phyloP scores from a whole-genome alignment of 352 stramenopile species.

The Phytophthora citrophthora region DNA sequence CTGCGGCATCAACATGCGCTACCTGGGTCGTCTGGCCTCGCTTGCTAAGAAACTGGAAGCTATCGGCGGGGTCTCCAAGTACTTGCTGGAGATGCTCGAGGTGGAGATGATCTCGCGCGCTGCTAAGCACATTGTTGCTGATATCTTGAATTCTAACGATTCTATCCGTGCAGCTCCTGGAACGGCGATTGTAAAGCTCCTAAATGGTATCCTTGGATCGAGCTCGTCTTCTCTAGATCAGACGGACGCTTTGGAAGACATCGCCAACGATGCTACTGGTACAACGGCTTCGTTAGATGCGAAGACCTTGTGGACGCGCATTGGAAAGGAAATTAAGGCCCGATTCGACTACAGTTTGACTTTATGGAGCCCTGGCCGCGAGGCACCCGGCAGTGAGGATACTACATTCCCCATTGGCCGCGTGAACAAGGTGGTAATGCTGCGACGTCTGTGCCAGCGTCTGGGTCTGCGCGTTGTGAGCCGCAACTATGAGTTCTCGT shows the following conservation, averaged over 20 bases:
- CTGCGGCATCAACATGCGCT: conserved; percentile 97
- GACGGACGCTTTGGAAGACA: conserved; percentile 14
- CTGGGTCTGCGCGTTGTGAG: conserved; percentile 92
- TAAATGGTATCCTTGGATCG: conserved; percentile 86
- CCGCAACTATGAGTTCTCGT: conserved; percentile 89
- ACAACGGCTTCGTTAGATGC: conserved; percentile 39
- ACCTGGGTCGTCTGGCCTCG: conserved; percentile 92
- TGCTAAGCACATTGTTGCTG: conserved; percentile 86
- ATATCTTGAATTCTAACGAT: conserved; percentile 71
- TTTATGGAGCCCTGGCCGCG: conserved; percentile 61
- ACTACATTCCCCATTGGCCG: conserved; percentile 43
- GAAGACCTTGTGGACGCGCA: conserved; percentile 59
- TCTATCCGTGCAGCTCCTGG: conserved; percentile 72
- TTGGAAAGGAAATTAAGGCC: conserved; percentile 69
- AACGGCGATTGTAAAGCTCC: conserved; percentile 74
- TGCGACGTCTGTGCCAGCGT: conserved; percentile 94
- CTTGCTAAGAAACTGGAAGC: conserved; percentile 90
- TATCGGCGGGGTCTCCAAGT: conserved; percentile 89
- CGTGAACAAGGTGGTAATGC: conserved; percentile 79
- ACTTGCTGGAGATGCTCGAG: conserved; percentile 95
- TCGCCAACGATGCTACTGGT: conserved; percentile 22
- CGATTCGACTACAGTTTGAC: conserved; percentile 83
- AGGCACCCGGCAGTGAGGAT: conserved; percentile 16
- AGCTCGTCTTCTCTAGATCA: conserved; percentile 15
- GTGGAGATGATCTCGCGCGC: conserved; percentile 96